phyloP scores from a whole-genome alignment of 352 stramenopile species.

The Pythium sukuiense region DNA sequence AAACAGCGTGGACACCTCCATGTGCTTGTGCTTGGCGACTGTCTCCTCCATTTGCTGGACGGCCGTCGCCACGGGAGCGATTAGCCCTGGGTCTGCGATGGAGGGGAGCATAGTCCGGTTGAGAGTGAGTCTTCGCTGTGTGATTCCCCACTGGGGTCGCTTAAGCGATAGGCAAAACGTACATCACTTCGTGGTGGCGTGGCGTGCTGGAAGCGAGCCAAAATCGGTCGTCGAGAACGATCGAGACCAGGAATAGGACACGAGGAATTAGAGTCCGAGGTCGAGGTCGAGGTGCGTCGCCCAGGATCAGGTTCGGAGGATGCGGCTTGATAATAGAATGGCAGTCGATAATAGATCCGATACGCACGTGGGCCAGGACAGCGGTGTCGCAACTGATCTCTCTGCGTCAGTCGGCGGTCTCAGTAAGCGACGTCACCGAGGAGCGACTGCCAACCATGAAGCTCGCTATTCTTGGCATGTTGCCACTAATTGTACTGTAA shows the following conservation, averaged over 20 bases:
- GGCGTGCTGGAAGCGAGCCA: not conserved
- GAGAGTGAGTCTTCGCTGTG: not conserved
- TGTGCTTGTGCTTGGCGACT: constrained; percentile 14
- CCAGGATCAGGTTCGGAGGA: not conserved
- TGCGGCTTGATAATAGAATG: not conserved
- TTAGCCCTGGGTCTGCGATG: constrained; percentile 10
- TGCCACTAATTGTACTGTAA: too few species aligned
- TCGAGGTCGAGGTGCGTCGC: not conserved
- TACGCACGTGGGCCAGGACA: not conserved
- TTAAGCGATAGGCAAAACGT: not conserved
- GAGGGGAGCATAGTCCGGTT: constrained; percentile 27
- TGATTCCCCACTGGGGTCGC: not conserved
- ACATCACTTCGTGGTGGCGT: not conserved
- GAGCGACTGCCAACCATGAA: not conserved
- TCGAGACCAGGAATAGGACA: not conserved
- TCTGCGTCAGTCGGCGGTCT: not conserved
- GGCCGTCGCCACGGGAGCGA: constrained; percentile 14
- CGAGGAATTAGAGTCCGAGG: not conserved
- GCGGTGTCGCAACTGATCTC: too few species aligned
- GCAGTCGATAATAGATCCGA: not conserved
- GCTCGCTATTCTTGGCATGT: not conserved
- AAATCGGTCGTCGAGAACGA: constrained; percentile 1
- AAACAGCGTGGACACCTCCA: constrained; percentile 17
- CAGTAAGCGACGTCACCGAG: not conserved
- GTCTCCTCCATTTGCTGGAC: constrained; percentile 32